Conservation (phyloP, 768 basidiomycete genomes). For the Auricularia sp. region DNA sequence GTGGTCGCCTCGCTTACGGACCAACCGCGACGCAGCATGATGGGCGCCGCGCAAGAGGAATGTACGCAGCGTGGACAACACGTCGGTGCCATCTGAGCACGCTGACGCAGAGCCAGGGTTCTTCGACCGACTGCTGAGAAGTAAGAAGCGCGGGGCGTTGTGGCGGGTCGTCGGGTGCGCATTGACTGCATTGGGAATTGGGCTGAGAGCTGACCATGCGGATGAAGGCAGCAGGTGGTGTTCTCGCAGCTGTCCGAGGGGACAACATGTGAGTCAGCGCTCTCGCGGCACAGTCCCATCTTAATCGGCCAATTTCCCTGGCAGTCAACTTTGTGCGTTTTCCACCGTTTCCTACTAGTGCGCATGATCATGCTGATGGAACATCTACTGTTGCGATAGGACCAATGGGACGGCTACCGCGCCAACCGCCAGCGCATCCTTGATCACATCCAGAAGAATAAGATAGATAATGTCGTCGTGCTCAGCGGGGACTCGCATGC, state of each 20-base stretch:
- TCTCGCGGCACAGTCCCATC: neutral
- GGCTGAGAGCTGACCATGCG: too few species aligned
- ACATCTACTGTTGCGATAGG: slow-evolving; percentile 19
- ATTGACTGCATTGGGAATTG: neutral
- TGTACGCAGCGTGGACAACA: too few species aligned
- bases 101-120: slow-evolving; percentile 31
- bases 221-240: slow-evolving; percentile 43
- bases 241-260: slow-evolving; percentile 40
- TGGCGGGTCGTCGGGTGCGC: slow-evolving; percentile 46
- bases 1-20: slow-evolving; percentile 36
- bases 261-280: slow-evolving; percentile 21
- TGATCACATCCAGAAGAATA: slow-evolving; percentile 37
- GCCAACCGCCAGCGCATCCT: slow-evolving; percentile 44
- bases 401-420: slow-evolving; percentile 52
- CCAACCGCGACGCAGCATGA: slow-evolving; percentile 38
- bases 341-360: neutral
- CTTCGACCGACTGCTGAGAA: slow-evolving; percentile 34
- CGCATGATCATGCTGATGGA: neutral
- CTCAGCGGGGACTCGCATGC: slow-evolving; percentile 54
- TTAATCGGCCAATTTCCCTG: neutral
- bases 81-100: too few species aligned
- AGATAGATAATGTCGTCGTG: slow-evolving; percentile 45
- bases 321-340: slow-evolving; percentile 19
- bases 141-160: slow-evolving; percentile 36
- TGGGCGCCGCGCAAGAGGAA: slow-evolving; percentile 45